These are phyloP conservation scores for Ogataea degrootiae DNA, from an alignment of 805 yeast genomes.

Conservation along the genomic window DNA sequence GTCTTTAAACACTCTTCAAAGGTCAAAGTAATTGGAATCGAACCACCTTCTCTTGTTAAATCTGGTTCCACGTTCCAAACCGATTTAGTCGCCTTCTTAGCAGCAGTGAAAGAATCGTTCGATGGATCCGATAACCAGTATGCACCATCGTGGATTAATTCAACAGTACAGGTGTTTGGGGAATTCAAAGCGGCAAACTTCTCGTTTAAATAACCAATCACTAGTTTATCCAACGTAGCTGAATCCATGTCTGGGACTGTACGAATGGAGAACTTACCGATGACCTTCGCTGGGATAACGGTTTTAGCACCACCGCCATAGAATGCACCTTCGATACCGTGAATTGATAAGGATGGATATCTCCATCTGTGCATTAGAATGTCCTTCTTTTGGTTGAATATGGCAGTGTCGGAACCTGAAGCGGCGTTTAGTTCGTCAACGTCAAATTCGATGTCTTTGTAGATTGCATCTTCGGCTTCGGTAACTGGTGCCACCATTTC, in stretches of 20 bases:
- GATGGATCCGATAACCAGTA: slow-evolving; percentile 96
- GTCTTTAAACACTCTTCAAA: slow-evolving; percentile 86
- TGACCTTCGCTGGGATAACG: slow-evolving; percentile 91
- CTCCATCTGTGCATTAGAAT: slow-evolving; percentile 99
- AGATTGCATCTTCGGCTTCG: slow-evolving; percentile 68
- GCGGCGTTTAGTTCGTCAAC: slow-evolving; percentile 83
- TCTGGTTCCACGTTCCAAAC: slow-evolving; percentile 97
- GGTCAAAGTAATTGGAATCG: slow-evolving; percentile 93
- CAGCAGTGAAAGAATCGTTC: slow-evolving; percentile 91
- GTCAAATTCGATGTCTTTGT: slow-evolving; percentile 81
- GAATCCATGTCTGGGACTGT: slow-evolving; percentile 94
- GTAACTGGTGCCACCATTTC: slow-evolving; percentile 97
- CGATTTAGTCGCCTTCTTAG: slow-evolving; percentile 85
- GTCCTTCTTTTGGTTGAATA: slow-evolving; percentile 71
- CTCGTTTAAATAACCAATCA: slow-evolving; percentile 61
- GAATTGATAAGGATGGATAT: slow-evolving; percentile 91
- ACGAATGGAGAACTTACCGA: slow-evolving; percentile 93
- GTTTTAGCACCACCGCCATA: slow-evolving; percentile 95
- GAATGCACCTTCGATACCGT: slow-evolving; percentile 98
- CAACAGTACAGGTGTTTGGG: slow-evolving; percentile 68
- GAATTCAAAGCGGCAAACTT: slow-evolving; percentile 66
- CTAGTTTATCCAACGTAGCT: slow-evolving; percentile 70
- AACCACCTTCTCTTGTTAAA: slow-evolving; percentile 98
- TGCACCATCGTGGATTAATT: slow-evolving; percentile 88
- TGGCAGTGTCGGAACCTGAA: slow-evolving; percentile 79